A percentile compares a stretch with the other conserved stretches of the same genome.
phyloP scores from a whole-genome alignment of 176 grass and related monocot genomes.

The Pontederia crassipes region DNA sequence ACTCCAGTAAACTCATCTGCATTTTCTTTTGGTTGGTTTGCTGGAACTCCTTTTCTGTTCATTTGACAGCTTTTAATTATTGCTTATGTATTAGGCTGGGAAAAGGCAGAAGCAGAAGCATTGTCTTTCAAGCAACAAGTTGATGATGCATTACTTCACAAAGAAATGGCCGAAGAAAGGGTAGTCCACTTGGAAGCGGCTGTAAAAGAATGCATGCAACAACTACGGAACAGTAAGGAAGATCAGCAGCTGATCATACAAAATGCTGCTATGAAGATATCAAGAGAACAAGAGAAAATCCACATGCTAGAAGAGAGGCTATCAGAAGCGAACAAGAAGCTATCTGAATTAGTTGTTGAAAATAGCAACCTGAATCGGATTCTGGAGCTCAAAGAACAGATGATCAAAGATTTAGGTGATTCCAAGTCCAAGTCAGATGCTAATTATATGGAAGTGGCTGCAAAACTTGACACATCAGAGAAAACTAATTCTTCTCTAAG shows the following conservation, averaged over 20 bases:
- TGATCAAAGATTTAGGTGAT: constrained; percentile 49
- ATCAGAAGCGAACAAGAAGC: constrained; percentile 47
- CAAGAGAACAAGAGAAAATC: constrained; percentile 61
- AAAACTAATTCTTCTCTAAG: constrained; percentile 65
- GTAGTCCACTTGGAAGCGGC: constrained; percentile 47
- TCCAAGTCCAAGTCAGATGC: constrained; percentile 43
- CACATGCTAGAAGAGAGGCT: constrained; percentile 43
- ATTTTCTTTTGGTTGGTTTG: neutral
- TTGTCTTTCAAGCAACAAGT: constrained; percentile 58
- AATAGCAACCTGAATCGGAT: constrained; percentile 55
- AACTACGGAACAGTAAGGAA: constrained; percentile 35
- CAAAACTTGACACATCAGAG: constrained; percentile 46
- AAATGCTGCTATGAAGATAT: constrained; percentile 51
- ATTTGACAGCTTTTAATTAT: neutral
- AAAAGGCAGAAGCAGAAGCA: constrained; percentile 72
- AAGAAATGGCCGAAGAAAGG: constrained; percentile 45
- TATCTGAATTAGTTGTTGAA: constrained; percentile 48
- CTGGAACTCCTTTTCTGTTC: neutral
- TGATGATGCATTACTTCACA: constrained; percentile 46
- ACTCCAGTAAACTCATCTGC: neutral
- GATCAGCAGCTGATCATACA: constrained; percentile 53
- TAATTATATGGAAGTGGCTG: constrained; percentile 32
- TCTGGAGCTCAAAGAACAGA: constrained; percentile 44
- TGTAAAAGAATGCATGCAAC: constrained; percentile 47
- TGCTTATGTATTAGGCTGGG: constrained; percentile 55